phyloP scores from a whole-genome alignment of 2,329 filamentous ascomycete genomes.

The Fusarium drepaniforme region DNA sequence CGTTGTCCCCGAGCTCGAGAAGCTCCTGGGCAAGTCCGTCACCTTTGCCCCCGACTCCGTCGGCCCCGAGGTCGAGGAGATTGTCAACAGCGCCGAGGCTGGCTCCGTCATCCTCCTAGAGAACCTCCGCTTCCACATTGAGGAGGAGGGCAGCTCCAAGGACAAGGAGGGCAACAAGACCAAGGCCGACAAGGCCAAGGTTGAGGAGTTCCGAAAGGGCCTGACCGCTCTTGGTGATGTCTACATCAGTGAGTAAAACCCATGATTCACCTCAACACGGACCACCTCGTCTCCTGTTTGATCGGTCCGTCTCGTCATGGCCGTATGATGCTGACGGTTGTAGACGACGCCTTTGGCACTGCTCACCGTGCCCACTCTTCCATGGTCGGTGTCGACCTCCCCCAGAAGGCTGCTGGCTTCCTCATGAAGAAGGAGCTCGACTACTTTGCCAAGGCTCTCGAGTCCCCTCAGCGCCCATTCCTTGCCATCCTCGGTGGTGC shows the following conservation, averaged over 20 bases:
- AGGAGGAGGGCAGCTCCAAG: slow-evolving; percentile 97
- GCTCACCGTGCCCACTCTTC: slow-evolving; percentile 98
- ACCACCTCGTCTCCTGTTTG: background rate
- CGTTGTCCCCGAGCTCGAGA: slow-evolving; percentile 91
- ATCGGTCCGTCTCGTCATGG: background rate
- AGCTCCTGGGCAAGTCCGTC: slow-evolving; percentile 86
- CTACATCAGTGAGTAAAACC: slow-evolving; percentile 83
- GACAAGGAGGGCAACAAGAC: slow-evolving; percentile 95
- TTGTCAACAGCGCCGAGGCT: slow-evolving; percentile 83
- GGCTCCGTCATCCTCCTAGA: slow-evolving; percentile 92
- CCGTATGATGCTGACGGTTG: slow-evolving; percentile 35
- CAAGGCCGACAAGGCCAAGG: slow-evolving; percentile 95
- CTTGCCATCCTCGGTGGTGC: slow-evolving; percentile 97
- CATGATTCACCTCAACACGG: background rate
- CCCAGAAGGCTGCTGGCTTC: slow-evolving; percentile 97
- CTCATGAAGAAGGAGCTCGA: slow-evolving; percentile 99
- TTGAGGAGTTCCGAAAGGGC: slow-evolving; percentile 94
- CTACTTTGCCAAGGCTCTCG: slow-evolving; percentile 98
- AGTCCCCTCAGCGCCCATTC: slow-evolving; percentile 94
- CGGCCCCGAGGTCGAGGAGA: slow-evolving; percentile 88
- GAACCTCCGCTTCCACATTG: slow-evolving; percentile 97
- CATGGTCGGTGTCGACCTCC: slow-evolving; percentile 97
- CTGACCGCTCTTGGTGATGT: slow-evolving; percentile 95
- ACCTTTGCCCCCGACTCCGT: slow-evolving; percentile 93
- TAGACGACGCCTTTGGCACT: slow-evolving; percentile 98